phyloP scores from a whole-genome alignment of 2,329 filamentous ascomycete species.

The Aspergillus chevalieri region DNA sequence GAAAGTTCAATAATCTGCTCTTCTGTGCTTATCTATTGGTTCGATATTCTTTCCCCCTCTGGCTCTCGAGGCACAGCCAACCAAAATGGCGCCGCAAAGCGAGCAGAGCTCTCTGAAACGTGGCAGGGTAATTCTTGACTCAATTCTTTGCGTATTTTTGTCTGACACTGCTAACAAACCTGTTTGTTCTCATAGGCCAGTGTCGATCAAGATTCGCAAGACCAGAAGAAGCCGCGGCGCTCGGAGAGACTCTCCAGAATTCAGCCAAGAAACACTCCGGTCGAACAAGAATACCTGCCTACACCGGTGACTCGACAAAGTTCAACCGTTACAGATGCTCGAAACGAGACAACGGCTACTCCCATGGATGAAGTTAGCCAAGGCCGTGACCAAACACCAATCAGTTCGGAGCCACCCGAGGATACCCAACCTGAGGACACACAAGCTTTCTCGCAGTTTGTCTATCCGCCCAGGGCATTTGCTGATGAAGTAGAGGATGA shows the following conservation, averaged over 20 bases:
- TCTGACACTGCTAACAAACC: constrained; percentile 17
- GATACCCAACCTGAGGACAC: constrained; percentile 63
- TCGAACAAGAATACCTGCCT: constrained; percentile 65
- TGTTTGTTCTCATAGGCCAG: constrained; percentile 51
- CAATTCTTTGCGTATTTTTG: constrained; percentile 13
- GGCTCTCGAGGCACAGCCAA: not conserved
- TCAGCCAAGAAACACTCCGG: constrained; percentile 50
- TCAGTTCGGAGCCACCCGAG: constrained; percentile 32
- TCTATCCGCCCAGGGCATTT: constrained; percentile 64
- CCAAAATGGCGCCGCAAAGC: constrained; percentile 41
- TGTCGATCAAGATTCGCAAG: constrained; percentile 53
- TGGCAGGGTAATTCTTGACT: constrained; percentile 54
- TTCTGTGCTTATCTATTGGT: not conserved
- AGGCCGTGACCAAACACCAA: constrained; percentile 36
- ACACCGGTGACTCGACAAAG: constrained; percentile 71
- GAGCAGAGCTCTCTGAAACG: constrained; percentile 86
- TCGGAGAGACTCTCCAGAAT: constrained; percentile 64
- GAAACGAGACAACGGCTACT: constrained; percentile 66
- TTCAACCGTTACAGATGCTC: constrained; percentile 54
- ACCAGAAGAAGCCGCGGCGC: constrained; percentile 77
- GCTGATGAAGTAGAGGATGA: constrained; percentile 83
- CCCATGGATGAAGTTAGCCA: constrained; percentile 60
- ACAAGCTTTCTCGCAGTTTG: constrained; percentile 73
- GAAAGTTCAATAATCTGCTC: too few species aligned
- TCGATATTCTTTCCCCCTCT: not conserved